phyloP scores from a whole-genome alignment of 345 rosid species.

The Camelina sativa region DNA sequence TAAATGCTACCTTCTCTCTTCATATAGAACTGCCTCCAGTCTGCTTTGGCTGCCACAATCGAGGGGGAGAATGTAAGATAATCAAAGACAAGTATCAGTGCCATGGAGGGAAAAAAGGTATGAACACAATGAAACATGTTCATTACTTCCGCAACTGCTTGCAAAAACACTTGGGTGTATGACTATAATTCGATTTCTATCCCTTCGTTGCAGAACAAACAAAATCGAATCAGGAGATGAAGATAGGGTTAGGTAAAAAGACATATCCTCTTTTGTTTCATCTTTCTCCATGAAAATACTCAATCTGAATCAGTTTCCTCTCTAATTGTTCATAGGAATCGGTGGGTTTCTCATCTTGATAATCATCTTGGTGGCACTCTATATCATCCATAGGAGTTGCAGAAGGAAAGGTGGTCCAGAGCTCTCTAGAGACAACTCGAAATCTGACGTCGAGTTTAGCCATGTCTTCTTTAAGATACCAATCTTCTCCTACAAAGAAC shows the following conservation, averaged over 20 bases:
- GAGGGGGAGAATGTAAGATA: slow-evolving; percentile 34
- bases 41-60: slow-evolving; percentile 9
- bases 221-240: no score
- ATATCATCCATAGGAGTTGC: slow-evolving; percentile 24
- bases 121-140: slow-evolving; percentile 3
- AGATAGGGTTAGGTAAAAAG: slow-evolving; percentile 36
- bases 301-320: neutral
- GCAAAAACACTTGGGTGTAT: slow-evolving; percentile 8
- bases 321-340: slow-evolving; percentile 46
- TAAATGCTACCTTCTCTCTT: slow-evolving; percentile 36
- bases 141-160: neutral
- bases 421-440: slow-evolving; percentile 43
- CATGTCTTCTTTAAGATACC: slow-evolving; percentile 51
- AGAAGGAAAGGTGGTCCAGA: slow-evolving; percentile 37
- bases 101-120: slow-evolving; percentile 31
- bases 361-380: slow-evolving; percentile 30
- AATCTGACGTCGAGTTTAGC: slow-evolving; percentile 49
- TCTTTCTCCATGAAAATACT: slow-evolving; percentile 13
- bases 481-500: slow-evolving; percentile 64
- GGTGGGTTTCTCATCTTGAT: slow-evolving; percentile 44
- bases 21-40: neutral
- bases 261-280: slow-evolving; percentile 29
- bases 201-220: no score
- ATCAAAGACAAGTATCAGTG: slow-evolving; percentile 20
- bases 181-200: slow-evolving; percentile 10